Conservation (phyloP, 2,329 filamentous ascomycete genomes). For the Pyrenophora tritici-repentis region DNA sequence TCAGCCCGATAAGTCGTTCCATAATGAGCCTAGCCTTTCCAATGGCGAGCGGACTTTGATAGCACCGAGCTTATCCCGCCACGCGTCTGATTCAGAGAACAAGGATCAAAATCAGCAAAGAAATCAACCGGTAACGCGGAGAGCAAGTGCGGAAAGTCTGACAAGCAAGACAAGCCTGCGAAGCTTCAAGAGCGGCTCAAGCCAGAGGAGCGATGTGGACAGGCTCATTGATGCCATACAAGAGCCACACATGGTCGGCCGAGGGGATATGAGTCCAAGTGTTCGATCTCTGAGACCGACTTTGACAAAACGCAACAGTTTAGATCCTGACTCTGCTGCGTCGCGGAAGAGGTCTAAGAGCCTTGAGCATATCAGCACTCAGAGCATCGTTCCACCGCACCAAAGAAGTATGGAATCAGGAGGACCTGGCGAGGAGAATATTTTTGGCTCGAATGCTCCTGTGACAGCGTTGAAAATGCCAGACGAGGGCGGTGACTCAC, state of each 20-base stretch:
- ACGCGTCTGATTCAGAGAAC: constrained; percentile 18
- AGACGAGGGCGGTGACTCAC: constrained; percentile 43
- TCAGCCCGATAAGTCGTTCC: constrained; percentile 12
- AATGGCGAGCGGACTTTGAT: constrained; percentile 67
- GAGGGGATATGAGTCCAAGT: constrained; percentile 25
- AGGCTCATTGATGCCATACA: constrained; percentile 74
- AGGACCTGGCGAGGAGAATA: constrained; percentile 45
- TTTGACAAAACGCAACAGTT: constrained; percentile 36
- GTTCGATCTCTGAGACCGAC: constrained; percentile 29
- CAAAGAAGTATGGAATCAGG: constrained; percentile 52
- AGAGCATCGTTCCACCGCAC: constrained; percentile 29
- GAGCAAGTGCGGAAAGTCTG: constrained; percentile 51
- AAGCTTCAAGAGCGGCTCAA: constrained; percentile 54
- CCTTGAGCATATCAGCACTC: constrained; percentile 24
- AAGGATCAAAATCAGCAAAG: constrained; percentile 5
- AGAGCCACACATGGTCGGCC: constrained; percentile 54
- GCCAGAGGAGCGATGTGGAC: constrained; percentile 67
- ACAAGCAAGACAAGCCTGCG: constrained; percentile 56
- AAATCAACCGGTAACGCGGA: constrained; percentile 16
- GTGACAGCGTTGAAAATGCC: constrained; percentile 55
- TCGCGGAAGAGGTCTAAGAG: constrained; percentile 32
- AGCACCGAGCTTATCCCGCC: constrained; percentile 39
- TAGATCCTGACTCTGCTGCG: constrained; percentile 16
- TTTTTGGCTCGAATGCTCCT: constrained; percentile 50
- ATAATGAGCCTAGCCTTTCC: neutral